Percentiles rank a stretch among this genome's conserved stretches.
Conservation (phyloP, 2,329 filamentous ascomycete genomes). For the Zasmidium citrigriseum region DNA sequence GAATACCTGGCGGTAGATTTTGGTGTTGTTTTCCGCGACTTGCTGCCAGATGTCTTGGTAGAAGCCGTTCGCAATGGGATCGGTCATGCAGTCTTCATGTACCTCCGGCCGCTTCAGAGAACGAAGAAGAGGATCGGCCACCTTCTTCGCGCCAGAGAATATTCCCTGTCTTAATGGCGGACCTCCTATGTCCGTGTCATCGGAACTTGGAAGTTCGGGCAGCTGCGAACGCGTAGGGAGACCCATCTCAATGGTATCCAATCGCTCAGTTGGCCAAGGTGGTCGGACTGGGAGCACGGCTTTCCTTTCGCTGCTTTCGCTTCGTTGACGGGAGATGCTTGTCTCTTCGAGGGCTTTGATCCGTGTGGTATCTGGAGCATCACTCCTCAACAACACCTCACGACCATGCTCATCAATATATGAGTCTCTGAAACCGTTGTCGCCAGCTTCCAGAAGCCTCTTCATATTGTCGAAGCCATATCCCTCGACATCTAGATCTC, state of each 20-base stretch:
- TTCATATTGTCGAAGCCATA: slow-evolving; percentile 74
- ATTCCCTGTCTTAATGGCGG: slow-evolving; percentile 62
- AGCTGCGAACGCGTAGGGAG: slow-evolving; percentile 70
- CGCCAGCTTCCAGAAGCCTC: slow-evolving; percentile 37
- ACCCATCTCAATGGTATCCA: slow-evolving; percentile 67
- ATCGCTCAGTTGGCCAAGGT: slow-evolving; percentile 44
- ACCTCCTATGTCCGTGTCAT: slow-evolving; percentile 82
- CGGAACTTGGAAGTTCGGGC: slow-evolving; percentile 66
- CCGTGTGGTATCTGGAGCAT: slow-evolving; percentile 65
- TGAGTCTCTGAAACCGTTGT: slow-evolving; percentile 43
- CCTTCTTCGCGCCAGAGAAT: slow-evolving; percentile 40
- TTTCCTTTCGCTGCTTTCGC: slow-evolving; percentile 35
- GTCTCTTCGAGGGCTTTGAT: slow-evolving; percentile 39
- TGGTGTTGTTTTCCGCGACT: slow-evolving; percentile 91
- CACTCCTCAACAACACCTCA: slow-evolving; percentile 69
- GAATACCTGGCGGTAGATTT: slow-evolving; percentile 90
- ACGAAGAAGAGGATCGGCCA: slow-evolving; percentile 53
- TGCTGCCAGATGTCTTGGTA: slow-evolving; percentile 85
- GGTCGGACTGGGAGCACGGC: slow-evolving; percentile 31
- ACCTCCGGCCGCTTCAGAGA: slow-evolving; percentile 75
- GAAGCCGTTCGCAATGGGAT: slow-evolving; percentile 80
- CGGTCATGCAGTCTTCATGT: slow-evolving; percentile 89
- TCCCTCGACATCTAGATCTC: slow-evolving; percentile 76
- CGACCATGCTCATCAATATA: slow-evolving; percentile 59
- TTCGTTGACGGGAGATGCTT: slow-evolving; percentile 34